phyloP scores from a whole-genome alignment of 1,139 yeast species.

The Sugiyamaella paludigena region DNA sequence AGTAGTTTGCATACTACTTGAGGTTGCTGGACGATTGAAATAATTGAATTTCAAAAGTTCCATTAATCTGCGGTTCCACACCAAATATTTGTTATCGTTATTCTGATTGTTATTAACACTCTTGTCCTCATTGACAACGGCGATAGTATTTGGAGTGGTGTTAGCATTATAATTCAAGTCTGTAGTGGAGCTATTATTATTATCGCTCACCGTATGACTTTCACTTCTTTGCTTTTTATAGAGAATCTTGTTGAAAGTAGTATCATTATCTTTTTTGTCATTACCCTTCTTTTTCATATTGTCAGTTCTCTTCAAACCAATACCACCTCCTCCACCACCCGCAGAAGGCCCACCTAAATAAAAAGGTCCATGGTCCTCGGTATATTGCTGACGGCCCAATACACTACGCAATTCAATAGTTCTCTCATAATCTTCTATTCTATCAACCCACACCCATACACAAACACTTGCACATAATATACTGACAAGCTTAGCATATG shows the following conservation, averaged over 20 bases:
- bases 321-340: conserved; percentile 1
- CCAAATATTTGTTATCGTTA: not conserved
- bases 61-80: not conserved
- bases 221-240: not conserved
- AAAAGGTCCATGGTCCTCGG: conserved; percentile 48
- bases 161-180: not conserved
- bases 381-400: conserved; percentile 72
- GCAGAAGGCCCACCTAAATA: conserved; percentile 3
- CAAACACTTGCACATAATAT: conserved; percentile 46
- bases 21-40: conserved; percentile 16
- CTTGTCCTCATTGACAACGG: too few relatives aligned
- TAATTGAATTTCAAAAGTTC: conserved; percentile 7
- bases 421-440: conserved; percentile 58
- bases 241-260: too few relatives aligned
- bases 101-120: not conserved
- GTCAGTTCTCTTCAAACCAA: not conserved
- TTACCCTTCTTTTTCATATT: not conserved
- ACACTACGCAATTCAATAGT: conserved; percentile 69
- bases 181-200: too few relatives aligned
- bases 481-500: conserved; percentile 65
- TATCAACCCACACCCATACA: conserved; percentile 88
- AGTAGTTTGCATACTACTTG: conserved; percentile 17
- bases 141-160: not conserved
- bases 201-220: not conserved
- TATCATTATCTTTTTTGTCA: too few relatives aligned